These are phyloP conservation scores for Neurospora africana DNA, from an alignment of 495 filamentous ascomycete genomes.

Conservation along the genomic window DNA sequence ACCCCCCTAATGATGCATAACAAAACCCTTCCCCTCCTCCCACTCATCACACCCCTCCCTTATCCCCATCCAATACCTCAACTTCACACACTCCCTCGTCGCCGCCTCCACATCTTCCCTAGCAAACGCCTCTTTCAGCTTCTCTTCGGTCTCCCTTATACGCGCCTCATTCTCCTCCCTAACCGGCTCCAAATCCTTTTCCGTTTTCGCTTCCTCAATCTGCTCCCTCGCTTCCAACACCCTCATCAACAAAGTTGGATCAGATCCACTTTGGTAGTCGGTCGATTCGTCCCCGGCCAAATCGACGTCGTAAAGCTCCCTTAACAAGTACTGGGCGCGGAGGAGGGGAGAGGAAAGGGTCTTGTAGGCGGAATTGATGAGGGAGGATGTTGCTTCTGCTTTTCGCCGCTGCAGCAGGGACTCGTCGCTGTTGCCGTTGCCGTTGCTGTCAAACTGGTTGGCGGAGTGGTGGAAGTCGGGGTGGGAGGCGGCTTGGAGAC, in stretches of 20 bases:
- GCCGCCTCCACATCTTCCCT: slow-evolving; percentile 55
- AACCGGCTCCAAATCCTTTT: slow-evolving; percentile 52
- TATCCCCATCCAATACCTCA: slow-evolving; percentile 91
- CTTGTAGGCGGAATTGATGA: slow-evolving; percentile 82
- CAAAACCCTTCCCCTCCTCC: slow-evolving; percentile 64
- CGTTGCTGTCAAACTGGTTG: slow-evolving; percentile 16
- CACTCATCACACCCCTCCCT: slow-evolving; percentile 68
- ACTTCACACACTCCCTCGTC: slow-evolving; percentile 55
- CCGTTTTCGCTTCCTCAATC: slow-evolving; percentile 64
- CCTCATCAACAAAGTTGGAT: slow-evolving; percentile 66
- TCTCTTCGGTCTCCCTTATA: slow-evolving; percentile 47
- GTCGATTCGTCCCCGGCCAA: slow-evolving; percentile 61
- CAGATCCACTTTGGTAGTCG: slow-evolving; percentile 58
- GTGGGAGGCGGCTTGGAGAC: slow-evolving; percentile 67
- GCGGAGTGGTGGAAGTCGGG: slow-evolving; percentile 60
- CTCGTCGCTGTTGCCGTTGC: neutral
- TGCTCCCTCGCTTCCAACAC: slow-evolving; percentile 80
- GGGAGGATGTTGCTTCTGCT: slow-evolving; percentile 62
- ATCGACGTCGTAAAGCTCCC: slow-evolving; percentile 56
- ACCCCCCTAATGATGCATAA: slow-evolving; percentile 46
- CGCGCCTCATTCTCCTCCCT: slow-evolving; percentile 56
- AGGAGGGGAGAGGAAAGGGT: slow-evolving; percentile 66
- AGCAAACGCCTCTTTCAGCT: slow-evolving; percentile 53
- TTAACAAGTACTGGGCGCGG: slow-evolving; percentile 76
- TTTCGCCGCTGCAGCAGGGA: slow-evolving; percentile 9